Evolutionary conservation across 805 yeast species (phyloP), one percentile per base, ranked within the genome.

Genomic region (Metschnikowia peoriensis): DNA sequence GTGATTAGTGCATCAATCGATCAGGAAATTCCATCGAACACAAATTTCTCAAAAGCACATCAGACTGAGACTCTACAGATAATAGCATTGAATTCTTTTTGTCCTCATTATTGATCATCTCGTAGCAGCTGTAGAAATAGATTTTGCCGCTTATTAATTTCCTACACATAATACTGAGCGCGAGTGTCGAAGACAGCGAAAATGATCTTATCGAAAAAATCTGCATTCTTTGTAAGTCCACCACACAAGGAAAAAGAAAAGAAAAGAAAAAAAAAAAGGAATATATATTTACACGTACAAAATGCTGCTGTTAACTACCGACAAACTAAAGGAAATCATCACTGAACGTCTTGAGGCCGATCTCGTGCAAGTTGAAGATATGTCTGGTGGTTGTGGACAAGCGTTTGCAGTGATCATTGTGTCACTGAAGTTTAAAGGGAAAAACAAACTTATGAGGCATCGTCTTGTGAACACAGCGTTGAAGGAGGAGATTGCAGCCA

Each of bases 391-490:
- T 1, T 94, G 99, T 71, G 99, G 99, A 6, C 97, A 93, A 68
- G 97, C 98, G 2, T 93, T 92, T 69, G 97, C 96, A 38, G 97
- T 91, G 35, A 80, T 89, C 7, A 92, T 96, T 28, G 97, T 94
- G 9, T 70, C 85, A 6, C 78, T 82, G 43, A 64, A 75, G 22
- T 94, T 96, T 68, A 68, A 77, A 54, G 94, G 94, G 27, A 89
- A 90, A 71, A 90, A 89, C 71, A 88, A 88, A 66, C 75, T 94
- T 46, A 81, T 84, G 75, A 81, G 99, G 64, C 96, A 93, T 62
- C 77, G 98, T 59, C 63, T 91, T 59, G 97, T 96, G 45, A 94
- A 94, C 68, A 74, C 67, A 34, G 84, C 88, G 1, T 76, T 94
- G 56, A 85, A 86, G 61, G 89, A 86, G n/a, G 97, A 92, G 66